Percentiles rank a stretch among this genome's conserved stretches.
Conservation (phyloP, 2,329 filamentous ascomycete species). For the Daldinia sp. region DNA sequence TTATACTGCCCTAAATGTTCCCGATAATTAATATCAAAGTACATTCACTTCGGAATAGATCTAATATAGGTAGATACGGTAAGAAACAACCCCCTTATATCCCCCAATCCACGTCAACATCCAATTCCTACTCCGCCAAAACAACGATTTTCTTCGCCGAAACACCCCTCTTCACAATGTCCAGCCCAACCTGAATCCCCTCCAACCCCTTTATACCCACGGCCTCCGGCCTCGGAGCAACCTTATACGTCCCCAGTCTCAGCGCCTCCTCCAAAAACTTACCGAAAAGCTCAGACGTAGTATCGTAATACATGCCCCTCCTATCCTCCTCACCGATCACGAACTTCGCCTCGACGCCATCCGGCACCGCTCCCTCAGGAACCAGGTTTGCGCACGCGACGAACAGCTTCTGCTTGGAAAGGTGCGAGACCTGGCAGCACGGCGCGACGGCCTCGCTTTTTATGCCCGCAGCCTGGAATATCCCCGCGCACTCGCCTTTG, state of each 20-base stretch:
- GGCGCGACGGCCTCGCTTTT: slow-evolving; percentile 1
- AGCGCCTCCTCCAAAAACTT: slow-evolving; percentile 20
- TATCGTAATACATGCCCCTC: slow-evolving; percentile 2
- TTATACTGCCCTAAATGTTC: too few species aligned
- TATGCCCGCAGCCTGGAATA: slow-evolving; percentile 26
- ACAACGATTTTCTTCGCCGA: slow-evolving; percentile 30
- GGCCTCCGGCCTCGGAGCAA: slow-evolving; percentile 20
- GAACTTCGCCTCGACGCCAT: slow-evolving; percentile 16
- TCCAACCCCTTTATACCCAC: slow-evolving; percentile 12
- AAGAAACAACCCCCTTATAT: too few species aligned
- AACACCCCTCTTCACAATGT: slow-evolving; percentile 17
- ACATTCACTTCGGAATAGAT: too few species aligned
- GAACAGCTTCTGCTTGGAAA: slow-evolving; percentile 7
- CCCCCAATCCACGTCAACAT: too few species aligned
- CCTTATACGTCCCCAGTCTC: slow-evolving; percentile 10
- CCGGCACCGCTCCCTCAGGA: slow-evolving; percentile 11
- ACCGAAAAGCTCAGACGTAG: neutral
- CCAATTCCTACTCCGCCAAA: slow-evolving; percentile 1
- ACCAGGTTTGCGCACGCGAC: slow-evolving; percentile 25
- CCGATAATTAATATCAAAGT: too few species aligned
- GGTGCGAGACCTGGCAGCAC: slow-evolving; percentile 12
- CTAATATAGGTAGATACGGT: too few species aligned
- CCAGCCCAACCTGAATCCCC: slow-evolving; percentile 23
- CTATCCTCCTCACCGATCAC: neutral
- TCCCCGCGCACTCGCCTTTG: slow-evolving; percentile 9